These are phyloP conservation scores for Arctostaphylos glauca DNA, from an alignment of 148 eudicot species.

Conservation along the genomic window DNA sequence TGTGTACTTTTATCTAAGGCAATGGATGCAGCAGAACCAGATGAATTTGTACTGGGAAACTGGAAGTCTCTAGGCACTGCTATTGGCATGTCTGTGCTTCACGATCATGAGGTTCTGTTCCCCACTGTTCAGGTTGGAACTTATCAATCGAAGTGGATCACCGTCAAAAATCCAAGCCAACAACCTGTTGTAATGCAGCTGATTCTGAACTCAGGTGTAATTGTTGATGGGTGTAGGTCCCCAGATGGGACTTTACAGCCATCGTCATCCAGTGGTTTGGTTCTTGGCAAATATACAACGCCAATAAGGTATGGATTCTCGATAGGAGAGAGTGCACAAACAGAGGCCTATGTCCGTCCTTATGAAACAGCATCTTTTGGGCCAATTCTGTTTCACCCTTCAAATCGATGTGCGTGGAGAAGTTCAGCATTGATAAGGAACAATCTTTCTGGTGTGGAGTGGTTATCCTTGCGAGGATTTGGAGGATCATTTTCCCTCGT, in stretches of 20 bases:
- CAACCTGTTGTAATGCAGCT: slow-evolving; percentile 73
- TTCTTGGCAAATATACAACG: slow-evolving; percentile 33
- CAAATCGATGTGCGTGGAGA: slow-evolving; percentile 73
- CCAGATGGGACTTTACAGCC: slow-evolving; percentile 42
- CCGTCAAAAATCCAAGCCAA: slow-evolving; percentile 66
- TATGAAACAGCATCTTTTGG: slow-evolving; percentile 57
- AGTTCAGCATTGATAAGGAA: slow-evolving; percentile 74
- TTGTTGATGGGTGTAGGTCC: slow-evolving; percentile 46
- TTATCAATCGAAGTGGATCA: slow-evolving; percentile 47
- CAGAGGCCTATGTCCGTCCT: slow-evolving; percentile 75
- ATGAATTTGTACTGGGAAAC: slow-evolving; percentile 53
- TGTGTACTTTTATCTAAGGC: slow-evolving; percentile 28
- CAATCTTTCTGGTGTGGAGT: slow-evolving; percentile 88
- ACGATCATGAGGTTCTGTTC: slow-evolving; percentile 50
- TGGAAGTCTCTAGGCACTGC: slow-evolving; percentile 64
- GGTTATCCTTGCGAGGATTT: slow-evolving; percentile 62
- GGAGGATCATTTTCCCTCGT: slow-evolving; percentile 68
- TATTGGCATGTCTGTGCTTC: slow-evolving; percentile 47
- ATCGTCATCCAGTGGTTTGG: slow-evolving; percentile 40
- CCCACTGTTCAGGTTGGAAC: slow-evolving; percentile 58
- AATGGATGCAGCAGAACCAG: slow-evolving; percentile 43
- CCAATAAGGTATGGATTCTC: slow-evolving; percentile 64
- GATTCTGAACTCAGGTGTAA: slow-evolving; percentile 54
- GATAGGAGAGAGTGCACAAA: slow-evolving; percentile 42
- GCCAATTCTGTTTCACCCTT: slow-evolving; percentile 78